A percentile compares a stretch with the other conserved stretches of the same genome.
These are phyloP conservation scores for Acer saccharum DNA, from an alignment of 345 rosid species.

Conservation along the genomic window DNA sequence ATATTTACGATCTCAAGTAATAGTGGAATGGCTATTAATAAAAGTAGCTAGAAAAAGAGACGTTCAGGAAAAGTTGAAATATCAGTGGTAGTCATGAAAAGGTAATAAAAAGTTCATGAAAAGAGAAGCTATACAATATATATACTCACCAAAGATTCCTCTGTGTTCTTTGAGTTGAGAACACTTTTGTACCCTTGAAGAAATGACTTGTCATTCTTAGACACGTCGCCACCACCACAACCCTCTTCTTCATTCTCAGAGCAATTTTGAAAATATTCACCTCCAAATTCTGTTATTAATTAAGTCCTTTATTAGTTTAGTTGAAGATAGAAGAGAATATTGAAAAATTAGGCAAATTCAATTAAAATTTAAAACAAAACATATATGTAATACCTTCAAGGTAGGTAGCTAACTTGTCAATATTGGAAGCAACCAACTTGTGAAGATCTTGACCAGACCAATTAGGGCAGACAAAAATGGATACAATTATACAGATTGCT, in stretches of 20 bases:
- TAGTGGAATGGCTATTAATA: not conserved
- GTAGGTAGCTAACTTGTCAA: conserved; percentile 57
- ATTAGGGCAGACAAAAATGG: conserved; percentile 57
- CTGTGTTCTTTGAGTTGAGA: conserved; percentile 54
- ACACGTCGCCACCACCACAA: not conserved
- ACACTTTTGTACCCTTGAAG: conserved; percentile 53
- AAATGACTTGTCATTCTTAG: conserved; percentile 39
- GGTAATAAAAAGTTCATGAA: conserved; percentile 1
- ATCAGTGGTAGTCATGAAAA: conserved; percentile 24
- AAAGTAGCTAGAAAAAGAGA: not conserved
- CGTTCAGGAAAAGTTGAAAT: conserved; percentile 7
- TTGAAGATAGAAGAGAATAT: not conserved
- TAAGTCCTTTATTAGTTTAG: not conserved
- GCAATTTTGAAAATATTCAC: conserved; percentile 44
- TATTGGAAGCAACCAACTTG: conserved; percentile 43
- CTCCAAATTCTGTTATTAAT: conserved; percentile 58
- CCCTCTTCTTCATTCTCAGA: conserved; percentile 20
- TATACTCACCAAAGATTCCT: conserved; percentile 64
- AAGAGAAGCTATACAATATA: not conserved
- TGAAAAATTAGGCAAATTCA: not conserved
- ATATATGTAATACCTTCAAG: conserved; percentile 49
- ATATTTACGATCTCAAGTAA: too few species aligned
- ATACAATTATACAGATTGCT: conserved; percentile 43
- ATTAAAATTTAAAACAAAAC: not conserved
- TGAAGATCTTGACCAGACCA: conserved; percentile 88